Percentiles rank a stretch among this genome's conserved stretches.
phyloP scores from a whole-genome alignment of 2,329 filamentous ascomycete genomes.

The Penicillium expansum region DNA sequence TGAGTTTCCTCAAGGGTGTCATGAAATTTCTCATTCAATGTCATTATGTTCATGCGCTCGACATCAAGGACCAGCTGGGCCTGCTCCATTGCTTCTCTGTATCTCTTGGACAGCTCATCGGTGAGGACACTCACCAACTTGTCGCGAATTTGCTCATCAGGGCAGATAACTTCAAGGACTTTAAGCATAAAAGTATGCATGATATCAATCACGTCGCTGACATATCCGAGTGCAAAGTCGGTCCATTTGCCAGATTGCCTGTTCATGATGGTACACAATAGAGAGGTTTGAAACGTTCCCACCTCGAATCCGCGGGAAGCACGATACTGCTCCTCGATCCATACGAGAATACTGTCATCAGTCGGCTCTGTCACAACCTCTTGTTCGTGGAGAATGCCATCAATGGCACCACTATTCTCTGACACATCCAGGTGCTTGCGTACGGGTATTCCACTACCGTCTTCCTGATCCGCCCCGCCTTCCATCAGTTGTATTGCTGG shows the following conservation, averaged over 20 bases:
- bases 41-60: not conserved
- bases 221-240: constrained; percentile 48
- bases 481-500: too few species aligned
- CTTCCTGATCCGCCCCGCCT: too few species aligned
- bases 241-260: constrained; percentile 57
- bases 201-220: constrained; percentile 48
- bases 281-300: constrained; percentile 45
- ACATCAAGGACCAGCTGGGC: not conserved
- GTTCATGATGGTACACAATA: constrained; percentile 45
- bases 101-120: not conserved
- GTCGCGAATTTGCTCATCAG: not conserved
- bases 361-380: not conserved
- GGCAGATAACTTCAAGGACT: not conserved
- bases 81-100: not conserved
- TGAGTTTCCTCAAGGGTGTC: not conserved
- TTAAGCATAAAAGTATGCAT: not conserved
- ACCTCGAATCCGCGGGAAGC: constrained; percentile 54
- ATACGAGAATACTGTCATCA: constrained; percentile 22
- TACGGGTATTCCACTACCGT: too few species aligned
- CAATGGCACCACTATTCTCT: too few species aligned
- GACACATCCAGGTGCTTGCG: too few species aligned
- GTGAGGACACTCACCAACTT: not conserved
- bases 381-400: not conserved
- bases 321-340: constrained; percentile 46
- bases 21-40: not conserved